Conservation (phyloP, 108 stramenopile genomes). For the Pseudonitzschia multiseries region DNA sequence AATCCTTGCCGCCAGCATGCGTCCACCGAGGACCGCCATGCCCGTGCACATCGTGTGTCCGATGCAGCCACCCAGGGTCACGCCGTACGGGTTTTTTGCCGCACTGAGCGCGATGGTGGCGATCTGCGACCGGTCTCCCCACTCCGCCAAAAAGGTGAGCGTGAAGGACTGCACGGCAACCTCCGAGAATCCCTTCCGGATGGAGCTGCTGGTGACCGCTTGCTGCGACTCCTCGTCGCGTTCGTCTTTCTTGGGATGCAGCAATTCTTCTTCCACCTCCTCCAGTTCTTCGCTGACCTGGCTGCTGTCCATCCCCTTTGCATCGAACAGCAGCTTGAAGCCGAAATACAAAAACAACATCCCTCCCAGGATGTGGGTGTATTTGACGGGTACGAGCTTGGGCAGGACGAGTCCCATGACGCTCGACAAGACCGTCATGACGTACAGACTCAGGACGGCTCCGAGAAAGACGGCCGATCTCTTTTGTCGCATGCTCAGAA, state of each 20-base stretch:
- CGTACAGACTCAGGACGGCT: conserved; percentile 84
- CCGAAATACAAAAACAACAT: conserved; percentile 98
- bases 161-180: conserved; percentile 89
- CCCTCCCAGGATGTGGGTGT: conserved; percentile 95
- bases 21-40: conserved; percentile 95
- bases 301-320: conserved; percentile 71
- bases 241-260: conserved; percentile 59
- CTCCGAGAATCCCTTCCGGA: conserved; percentile 33
- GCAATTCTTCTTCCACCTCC: conserved; percentile 97
- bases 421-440: conserved; percentile 94
- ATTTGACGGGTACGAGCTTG: conserved; percentile 73
- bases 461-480: conserved; percentile 92
- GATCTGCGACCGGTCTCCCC: conserved; percentile 99
- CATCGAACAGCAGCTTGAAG: conserved; percentile 86
- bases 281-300: conserved; percentile 95
- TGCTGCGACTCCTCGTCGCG: conserved; percentile 30
- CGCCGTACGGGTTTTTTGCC: conserved; percentile 95
- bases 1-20: conserved; percentile 95
- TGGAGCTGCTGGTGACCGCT: conserved; percentile 33
- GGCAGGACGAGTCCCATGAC: conserved; percentile 95
- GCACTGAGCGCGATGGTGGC: conserved; percentile 98
- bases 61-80: conserved; percentile 93
- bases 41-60: conserved; percentile 98
- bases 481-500: conserved; percentile 92
- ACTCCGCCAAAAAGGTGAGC: conserved; percentile 98